A percentile compares a stretch with the other conserved stretches of the same genome.
Evolutionary conservation across 768 basidiomycete species (phyloP).

Genomic region (Phlegmacium glaucopus): DNA sequence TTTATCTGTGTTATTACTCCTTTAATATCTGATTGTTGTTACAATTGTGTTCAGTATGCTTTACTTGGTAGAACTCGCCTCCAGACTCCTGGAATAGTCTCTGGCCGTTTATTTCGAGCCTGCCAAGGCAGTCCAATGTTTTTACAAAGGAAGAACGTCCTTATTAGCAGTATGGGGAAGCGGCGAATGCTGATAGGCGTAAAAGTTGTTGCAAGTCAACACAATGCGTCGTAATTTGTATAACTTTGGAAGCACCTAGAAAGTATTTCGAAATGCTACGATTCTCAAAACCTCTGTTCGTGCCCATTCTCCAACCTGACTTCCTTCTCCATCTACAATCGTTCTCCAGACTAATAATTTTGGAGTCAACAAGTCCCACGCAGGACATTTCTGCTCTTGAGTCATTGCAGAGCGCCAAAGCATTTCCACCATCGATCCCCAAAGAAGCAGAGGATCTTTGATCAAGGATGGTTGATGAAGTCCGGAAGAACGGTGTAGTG

Average conservation of each 20-base stretch:
- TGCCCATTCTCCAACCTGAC: background rate
- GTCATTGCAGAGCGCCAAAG: constrained; percentile 55
- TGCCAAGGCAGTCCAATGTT: too few species aligned
- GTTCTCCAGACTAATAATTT: constrained; percentile 49
- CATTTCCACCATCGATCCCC: constrained; percentile 52
- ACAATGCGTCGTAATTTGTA: too few species aligned
- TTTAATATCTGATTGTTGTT: background rate
- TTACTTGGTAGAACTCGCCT: constrained; percentile 22
- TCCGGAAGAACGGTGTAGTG: constrained; percentile 29
- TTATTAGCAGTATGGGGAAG: too few species aligned
- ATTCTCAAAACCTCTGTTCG: background rate
- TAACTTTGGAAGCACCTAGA: too few species aligned
- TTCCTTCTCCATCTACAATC: constrained; percentile 23
- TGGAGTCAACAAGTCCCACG: constrained; percentile 49
- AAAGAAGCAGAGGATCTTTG: constrained; percentile 31
- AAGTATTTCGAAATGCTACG: too few species aligned
- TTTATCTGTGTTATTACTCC: constrained; percentile 12
- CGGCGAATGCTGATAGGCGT: too few species aligned
- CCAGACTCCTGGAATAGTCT: too few species aligned
- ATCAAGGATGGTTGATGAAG: constrained; percentile 31
- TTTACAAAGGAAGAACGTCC: too few species aligned
- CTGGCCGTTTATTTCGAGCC: too few species aligned
- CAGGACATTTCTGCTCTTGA: constrained; percentile 16
- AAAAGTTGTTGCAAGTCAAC: too few species aligned
- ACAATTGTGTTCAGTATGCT: background rate